Conservation (phyloP, 768 basidiomycete species). For the Gloeophyllum trabeum region DNA sequence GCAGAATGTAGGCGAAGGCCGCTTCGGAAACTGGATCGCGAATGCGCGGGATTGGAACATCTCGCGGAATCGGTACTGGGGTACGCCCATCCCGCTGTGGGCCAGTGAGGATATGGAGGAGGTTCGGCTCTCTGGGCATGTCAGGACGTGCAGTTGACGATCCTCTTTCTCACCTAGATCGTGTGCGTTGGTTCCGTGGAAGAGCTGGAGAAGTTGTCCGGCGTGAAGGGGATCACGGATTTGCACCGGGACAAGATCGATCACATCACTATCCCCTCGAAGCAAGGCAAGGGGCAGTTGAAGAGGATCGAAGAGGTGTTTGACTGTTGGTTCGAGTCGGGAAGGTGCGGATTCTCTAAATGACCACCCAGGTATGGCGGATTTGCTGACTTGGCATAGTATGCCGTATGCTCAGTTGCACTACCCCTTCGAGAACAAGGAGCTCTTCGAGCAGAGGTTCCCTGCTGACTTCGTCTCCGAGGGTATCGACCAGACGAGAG, state of each 20-base stretch:
- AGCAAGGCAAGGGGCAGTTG: conserved; percentile 74
- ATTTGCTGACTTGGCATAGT: conserved; percentile 27
- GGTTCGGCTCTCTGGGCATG: conserved; percentile 25
- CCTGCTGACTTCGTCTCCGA: conserved; percentile 97
- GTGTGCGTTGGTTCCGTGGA: conserved; percentile 81
- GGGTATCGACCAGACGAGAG: conserved; percentile 97
- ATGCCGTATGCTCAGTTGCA: conserved; percentile 98
- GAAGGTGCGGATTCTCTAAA: conserved; percentile 49
- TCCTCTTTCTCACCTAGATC: conserved; percentile 31
- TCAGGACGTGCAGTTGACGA: not conserved
- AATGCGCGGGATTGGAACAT: conserved; percentile 99
- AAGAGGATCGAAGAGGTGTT: conserved; percentile 96
- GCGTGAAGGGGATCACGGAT: conserved; percentile 75
- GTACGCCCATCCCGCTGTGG: conserved; percentile 96
- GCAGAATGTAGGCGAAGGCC: conserved; percentile 75
- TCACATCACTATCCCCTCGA: conserved; percentile 90
- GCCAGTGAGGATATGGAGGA: conserved; percentile 88
- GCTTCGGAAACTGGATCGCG: conserved; percentile 95
- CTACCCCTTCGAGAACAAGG: conserved; percentile 97
- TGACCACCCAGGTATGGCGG: not conserved
- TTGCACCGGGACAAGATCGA: conserved; percentile 93
- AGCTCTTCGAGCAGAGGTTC: conserved; percentile 72
- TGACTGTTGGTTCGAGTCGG: conserved; percentile 99
- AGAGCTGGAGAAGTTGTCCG: conserved; percentile 80
- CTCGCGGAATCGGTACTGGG: conserved; percentile 99